Conservation (phyloP, 768 basidiomycete species). For the Dentipellis sp. region DNA sequence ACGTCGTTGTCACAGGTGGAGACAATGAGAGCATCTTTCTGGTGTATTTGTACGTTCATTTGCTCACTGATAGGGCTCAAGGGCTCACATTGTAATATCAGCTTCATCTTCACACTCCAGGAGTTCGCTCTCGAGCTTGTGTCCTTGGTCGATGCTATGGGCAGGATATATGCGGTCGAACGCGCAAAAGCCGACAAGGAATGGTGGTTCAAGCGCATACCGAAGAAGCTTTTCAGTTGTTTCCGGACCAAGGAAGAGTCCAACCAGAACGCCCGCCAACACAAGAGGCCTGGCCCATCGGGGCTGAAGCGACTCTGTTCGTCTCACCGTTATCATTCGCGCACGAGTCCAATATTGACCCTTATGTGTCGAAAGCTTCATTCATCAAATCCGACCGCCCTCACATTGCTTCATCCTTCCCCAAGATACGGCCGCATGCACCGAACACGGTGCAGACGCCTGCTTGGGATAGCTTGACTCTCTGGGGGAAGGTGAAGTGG, state of each 20-base stretch:
- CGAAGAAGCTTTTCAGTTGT: conserved; percentile 4
- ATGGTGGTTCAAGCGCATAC: conserved; percentile 32
- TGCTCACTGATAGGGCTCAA: not conserved
- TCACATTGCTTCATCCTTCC: conserved; percentile 58
- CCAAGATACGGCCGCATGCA: conserved; percentile 73
- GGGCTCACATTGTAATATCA: conserved; percentile 20
- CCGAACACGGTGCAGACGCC: conserved; percentile 84
- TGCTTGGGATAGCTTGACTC: conserved; percentile 44
- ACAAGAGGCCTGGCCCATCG: conserved; percentile 4
- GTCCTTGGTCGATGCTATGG: conserved; percentile 77
- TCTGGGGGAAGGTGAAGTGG: conserved; percentile 56
- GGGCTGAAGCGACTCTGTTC: conserved; percentile 21
- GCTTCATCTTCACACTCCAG: conserved; percentile 94
- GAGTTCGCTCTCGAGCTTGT: conserved; percentile 85
- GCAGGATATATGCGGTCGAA: conserved; percentile 65
- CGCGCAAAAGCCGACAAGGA: conserved; percentile 29
- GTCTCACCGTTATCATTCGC: not conserved
- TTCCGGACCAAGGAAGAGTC: not conserved
- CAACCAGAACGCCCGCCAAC: not conserved
- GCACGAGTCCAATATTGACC: not conserved
- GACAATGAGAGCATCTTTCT: conserved; percentile 83
- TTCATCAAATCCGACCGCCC: conserved; percentile 31
- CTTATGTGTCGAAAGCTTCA: conserved; percentile 25
- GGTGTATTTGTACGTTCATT: conserved; percentile 76
- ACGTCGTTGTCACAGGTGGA: conserved; percentile 27